These are phyloP conservation scores for Anethum foeniculum DNA, from an alignment of 140 eudicot genomes.

Conservation along the genomic window DNA sequence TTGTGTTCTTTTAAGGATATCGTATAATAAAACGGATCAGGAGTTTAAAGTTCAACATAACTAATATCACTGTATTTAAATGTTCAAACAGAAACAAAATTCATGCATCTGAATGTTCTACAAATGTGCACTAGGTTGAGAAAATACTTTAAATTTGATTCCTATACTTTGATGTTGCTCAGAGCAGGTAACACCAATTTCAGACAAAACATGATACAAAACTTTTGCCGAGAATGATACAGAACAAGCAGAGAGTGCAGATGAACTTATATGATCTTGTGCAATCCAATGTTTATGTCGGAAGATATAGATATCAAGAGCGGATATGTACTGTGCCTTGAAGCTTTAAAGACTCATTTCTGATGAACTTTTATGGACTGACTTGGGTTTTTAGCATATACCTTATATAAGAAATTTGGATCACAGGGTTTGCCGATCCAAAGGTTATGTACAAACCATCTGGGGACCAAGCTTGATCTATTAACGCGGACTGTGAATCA, in stretches of 20 bases:
- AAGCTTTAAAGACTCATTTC: slow-evolving; percentile 86
- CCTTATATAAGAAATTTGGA: slow-evolving; percentile 80
- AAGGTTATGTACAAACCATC: slow-evolving; percentile 74
- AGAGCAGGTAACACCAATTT: not conserved
- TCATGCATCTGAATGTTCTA: not conserved
- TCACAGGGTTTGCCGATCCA: slow-evolving; percentile 80
- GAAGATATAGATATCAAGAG: slow-evolving; percentile 91
- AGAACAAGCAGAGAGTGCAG: not conserved
- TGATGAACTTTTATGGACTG: slow-evolving; percentile 83
- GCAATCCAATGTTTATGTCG: slow-evolving; percentile 73
- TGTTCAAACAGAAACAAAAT: not conserved
- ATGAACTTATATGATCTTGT: slow-evolving; percentile 37
- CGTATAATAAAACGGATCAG: no score
- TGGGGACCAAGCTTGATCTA: slow-evolving; percentile 94
- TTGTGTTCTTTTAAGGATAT: no score
- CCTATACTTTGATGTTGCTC: not conserved
- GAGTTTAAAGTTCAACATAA: no score
- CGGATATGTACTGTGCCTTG: slow-evolving; percentile 74
- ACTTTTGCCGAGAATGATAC: not conserved
- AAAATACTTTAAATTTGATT: not conserved
- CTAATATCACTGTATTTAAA: not conserved
- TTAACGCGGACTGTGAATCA: slow-evolving; percentile 86
- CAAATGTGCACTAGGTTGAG: not conserved
- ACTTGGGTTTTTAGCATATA: slow-evolving; percentile 56
- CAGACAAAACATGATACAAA: not conserved